phyloP scores from a whole-genome alignment of 1,284 basidiomycete genomes.

The Trichosporon asahii region DNA sequence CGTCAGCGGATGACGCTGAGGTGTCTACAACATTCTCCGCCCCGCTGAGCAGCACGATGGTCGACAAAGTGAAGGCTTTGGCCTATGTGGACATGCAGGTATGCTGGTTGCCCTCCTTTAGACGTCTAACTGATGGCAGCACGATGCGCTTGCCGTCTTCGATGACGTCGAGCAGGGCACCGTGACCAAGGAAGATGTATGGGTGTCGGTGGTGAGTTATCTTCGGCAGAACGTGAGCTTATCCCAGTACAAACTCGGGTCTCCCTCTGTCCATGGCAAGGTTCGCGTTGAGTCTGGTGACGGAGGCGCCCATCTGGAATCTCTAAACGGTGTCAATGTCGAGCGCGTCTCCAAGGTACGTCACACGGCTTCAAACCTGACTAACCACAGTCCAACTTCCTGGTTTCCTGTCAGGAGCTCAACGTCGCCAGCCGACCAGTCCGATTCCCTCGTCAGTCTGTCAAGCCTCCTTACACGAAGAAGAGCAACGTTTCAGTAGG shows the following conservation, averaged over 20 bases:
- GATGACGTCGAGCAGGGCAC: slow-evolving; percentile 50
- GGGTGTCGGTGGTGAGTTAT: slow-evolving; percentile 47
- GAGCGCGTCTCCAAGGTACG: slow-evolving; percentile 37
- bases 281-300: slow-evolving; percentile 31
- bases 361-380: too few species aligned
- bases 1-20: background rate
- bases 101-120: background rate
- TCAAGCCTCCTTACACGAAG: slow-evolving; percentile 41
- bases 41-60: background rate
- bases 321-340: slow-evolving; percentile 36
- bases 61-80: slow-evolving; percentile 25
- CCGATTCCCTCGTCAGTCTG: slow-evolving; percentile 43
- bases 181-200: slow-evolving; percentile 45
- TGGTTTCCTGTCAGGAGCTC: slow-evolving; percentile 35
- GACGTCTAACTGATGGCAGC: slow-evolving; percentile 30
- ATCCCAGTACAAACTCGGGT: slow-evolving; percentile 40
- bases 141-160: slow-evolving; percentile 48
- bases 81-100: slow-evolving; percentile 51
- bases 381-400: slow-evolving; percentile 38
- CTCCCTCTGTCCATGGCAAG: slow-evolving; percentile 45
- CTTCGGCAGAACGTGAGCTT: background rate
- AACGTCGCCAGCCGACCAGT: slow-evolving; percentile 27
- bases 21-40: slow-evolving; percentile 4
- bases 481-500: slow-evolving; percentile 32
- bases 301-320: slow-evolving; percentile 32